phyloP scores from a whole-genome alignment of 176 grass and related monocot species.

The Avena sativa region DNA sequence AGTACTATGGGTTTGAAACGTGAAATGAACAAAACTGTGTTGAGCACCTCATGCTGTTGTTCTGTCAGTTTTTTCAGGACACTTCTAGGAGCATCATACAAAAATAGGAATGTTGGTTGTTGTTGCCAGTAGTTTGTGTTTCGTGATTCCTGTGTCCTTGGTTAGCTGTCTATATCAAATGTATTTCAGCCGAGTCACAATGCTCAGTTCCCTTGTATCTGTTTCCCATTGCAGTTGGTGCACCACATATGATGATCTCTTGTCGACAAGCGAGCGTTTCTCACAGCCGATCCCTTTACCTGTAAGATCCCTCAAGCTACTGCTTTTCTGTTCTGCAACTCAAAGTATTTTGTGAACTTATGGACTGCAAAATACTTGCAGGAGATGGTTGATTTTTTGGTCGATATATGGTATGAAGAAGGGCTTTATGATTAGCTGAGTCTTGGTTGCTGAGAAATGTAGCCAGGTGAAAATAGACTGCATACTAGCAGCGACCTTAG shows the following conservation, averaged over 20 bases:
- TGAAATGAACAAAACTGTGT: not conserved
- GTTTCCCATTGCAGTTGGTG: slow-evolving; percentile 61
- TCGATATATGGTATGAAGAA: slow-evolving; percentile 84
- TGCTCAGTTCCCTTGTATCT: not conserved
- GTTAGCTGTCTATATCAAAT: not conserved
- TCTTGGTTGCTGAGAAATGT: slow-evolving; percentile 28
- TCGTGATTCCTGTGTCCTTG: not conserved
- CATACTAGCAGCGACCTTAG: not conserved
- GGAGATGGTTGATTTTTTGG: slow-evolving; percentile 98
- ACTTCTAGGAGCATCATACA: not conserved
- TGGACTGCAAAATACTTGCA: slow-evolving; percentile 40
- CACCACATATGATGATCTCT: slow-evolving; percentile 80
- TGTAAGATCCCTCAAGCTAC: slow-evolving; percentile 50
- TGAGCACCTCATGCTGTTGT: slow-evolving; percentile 25
- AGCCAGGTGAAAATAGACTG: slow-evolving; percentile 6
- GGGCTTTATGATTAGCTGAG: slow-evolving; percentile 68
- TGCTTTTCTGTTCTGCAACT: not conserved
- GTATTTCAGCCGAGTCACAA: not conserved
- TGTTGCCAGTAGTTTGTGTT: not conserved
- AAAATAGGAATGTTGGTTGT: slow-evolving; percentile 3
- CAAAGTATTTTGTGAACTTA: not conserved
- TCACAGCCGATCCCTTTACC: slow-evolving; percentile 74
- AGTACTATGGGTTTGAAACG: not conserved
- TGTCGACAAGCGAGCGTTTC: slow-evolving; percentile 68
- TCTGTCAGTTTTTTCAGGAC: not conserved